phyloP scores from a whole-genome alignment of 345 rosid genomes.

The Heritiera fomes region DNA sequence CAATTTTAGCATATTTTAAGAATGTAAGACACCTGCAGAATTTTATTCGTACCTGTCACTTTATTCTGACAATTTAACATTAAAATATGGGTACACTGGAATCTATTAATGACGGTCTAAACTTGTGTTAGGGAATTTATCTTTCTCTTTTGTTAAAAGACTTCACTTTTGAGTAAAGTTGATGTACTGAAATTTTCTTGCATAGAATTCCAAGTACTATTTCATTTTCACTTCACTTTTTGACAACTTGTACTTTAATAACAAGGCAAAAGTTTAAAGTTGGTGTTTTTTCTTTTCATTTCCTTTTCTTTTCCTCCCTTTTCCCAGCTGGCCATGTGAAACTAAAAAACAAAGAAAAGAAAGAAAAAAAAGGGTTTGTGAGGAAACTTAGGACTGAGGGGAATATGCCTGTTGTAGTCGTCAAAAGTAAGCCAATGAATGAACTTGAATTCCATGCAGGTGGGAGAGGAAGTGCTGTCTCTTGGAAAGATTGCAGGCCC shows the following conservation, averaged over 20 bases:
- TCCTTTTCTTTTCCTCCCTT: constrained; percentile 4
- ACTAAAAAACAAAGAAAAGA: background rate
- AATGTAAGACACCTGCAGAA: background rate
- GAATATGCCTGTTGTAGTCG: background rate
- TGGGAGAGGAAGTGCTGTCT: constrained; percentile 61
- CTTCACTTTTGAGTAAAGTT: constrained; percentile 21
- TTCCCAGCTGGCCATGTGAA: constrained; percentile 23
- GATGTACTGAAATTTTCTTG: constrained; percentile 5
- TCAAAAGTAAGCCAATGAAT: background rate
- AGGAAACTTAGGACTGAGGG: background rate
- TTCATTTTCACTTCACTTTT: constrained; percentile 10
- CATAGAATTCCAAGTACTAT: background rate
- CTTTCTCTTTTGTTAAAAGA: background rate
- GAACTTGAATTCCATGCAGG: constrained; percentile 42
- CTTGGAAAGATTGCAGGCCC: constrained; percentile 80
- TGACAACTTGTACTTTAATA: constrained; percentile 18
- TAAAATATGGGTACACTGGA: constrained; percentile 10
- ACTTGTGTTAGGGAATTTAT: constrained; percentile 5
- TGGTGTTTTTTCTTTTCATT: background rate
- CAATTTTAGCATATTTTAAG: background rate
- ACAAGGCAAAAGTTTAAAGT: constrained; percentile 1
- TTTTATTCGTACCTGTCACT: no score
- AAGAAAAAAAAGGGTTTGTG: background rate
- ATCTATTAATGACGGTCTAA: constrained; percentile 2
- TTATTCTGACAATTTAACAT: background rate